Evolutionary conservation across 2,329 filamentous ascomycete species (phyloP), one percentile per base, ranked within the genome.

Genomic region (Coniochaeta pulveracea): DNA sequence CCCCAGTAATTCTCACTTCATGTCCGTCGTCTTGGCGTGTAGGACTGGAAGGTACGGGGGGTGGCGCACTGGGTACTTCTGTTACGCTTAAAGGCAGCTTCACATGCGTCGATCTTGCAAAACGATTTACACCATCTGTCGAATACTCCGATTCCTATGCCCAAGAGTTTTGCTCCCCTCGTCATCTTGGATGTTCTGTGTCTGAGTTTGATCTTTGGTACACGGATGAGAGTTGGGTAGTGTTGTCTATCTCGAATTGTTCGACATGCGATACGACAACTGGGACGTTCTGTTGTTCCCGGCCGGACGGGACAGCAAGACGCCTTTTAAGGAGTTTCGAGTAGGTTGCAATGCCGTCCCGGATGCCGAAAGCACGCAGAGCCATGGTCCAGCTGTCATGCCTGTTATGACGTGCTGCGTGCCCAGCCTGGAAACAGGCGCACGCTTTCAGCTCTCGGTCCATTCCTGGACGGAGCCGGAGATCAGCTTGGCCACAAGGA

Each of bases 261-360:
- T 23, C 37, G 34, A 55, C 66, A 93, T 93, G 85, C 77, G 85
- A 38, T 93, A 81, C 64, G 72, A 85, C 45, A 76, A 85, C 48
- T 93, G 85, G 85, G 85, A 93, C 48, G 71, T 91, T 35, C 72
- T 93, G 26, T 64, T 93, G 40, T 93, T 93, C 51, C 79, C 83
- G 0, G 60, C 62, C 11, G 45, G 39, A 12, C 56, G 55, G 40
- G 67, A 70, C 39, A 76, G 67, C 45, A 77, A 75, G 45, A 52
- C 80, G 10, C 85, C 85, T 1, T 56, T 88, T 35, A 82, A 84
- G 54, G 85, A 93, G 56, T 93, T 91, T 65, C 79, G 76, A 49
- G 84, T 83, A 6, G 67, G 73, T 39, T 93, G 83, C 52, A 80
- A 81, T 51, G 74, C 80, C 19, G 69, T 77, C n/a, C 60, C 64